Conservation (phyloP, 768 basidiomycete genomes). For the Phanerochaete sordida region DNA sequence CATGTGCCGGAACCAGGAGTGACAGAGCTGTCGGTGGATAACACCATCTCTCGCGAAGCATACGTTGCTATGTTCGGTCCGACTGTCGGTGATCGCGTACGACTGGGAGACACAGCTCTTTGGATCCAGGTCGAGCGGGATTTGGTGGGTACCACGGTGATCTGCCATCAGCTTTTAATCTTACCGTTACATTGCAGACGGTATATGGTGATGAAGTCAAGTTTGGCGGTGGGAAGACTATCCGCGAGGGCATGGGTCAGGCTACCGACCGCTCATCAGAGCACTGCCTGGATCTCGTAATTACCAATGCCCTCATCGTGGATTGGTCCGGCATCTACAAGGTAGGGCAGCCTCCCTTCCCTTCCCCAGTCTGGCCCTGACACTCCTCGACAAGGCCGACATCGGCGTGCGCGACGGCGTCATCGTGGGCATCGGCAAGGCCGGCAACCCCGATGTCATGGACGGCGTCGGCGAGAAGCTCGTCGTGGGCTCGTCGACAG, state of each 20-base stretch:
- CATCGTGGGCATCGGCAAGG: constrained; percentile 92
- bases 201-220: constrained; percentile 96
- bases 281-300: constrained; percentile 84
- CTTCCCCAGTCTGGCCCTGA: not conserved
- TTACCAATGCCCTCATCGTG: constrained; percentile 92
- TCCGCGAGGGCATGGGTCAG: constrained; percentile 98
- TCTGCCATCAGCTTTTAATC: not conserved
- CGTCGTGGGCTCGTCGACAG: constrained; percentile 86
- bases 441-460: constrained; percentile 96
- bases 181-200: constrained; percentile 42
- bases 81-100: constrained; percentile 83
- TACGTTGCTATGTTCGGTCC: constrained; percentile 97
- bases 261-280: constrained; percentile 63
- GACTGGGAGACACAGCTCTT: constrained; percentile 83
- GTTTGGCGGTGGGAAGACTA: constrained; percentile 95
- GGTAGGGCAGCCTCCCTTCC: constrained; percentile 12
- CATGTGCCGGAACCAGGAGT: constrained; percentile 68
- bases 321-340: constrained; percentile 98
- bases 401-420: constrained; percentile 84
- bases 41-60: constrained; percentile 59
- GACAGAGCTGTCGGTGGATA: constrained; percentile 45
- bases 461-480: constrained; percentile 67
- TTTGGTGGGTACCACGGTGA: constrained; percentile 37
- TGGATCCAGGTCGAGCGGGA: constrained; percentile 95
- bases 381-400: constrained; percentile 62